phyloP scores from a whole-genome alignment of 202 grass and related monocot genomes.

The Panicum virgatum region DNA sequence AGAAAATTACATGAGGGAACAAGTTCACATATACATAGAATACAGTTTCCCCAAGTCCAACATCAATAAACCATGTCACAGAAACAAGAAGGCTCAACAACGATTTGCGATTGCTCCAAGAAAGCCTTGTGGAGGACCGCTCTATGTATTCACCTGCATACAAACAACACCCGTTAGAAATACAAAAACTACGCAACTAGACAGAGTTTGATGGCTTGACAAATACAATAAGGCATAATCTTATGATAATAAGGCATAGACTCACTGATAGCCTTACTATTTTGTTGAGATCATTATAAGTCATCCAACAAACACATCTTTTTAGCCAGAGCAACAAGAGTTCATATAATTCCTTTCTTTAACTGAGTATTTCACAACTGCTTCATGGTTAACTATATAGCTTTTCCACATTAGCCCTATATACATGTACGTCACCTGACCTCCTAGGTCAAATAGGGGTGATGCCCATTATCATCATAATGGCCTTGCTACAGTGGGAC shows the following conservation, averaged over 20 bases:
- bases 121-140: conserved; percentile 31
- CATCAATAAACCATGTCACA: conserved; percentile 36
- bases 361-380: neutral
- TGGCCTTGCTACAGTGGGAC: neutral
- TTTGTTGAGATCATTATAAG: neutral
- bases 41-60: conserved; percentile 1
- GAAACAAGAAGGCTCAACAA: conserved; percentile 37
- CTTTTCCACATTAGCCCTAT: neutral
- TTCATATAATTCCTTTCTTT: neutral
- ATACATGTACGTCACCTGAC: neutral
- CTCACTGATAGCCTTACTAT: neutral
- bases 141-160: conserved; percentile 35
- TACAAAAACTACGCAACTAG: neutral
- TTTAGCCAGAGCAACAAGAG: neutral
- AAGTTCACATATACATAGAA: conserved; percentile 30
- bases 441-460: neutral
- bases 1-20: conserved; percentile 21
- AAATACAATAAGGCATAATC: too few species aligned
- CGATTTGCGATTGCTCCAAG: conserved; percentile 32
- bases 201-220: neutral
- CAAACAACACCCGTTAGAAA: conserved; percentile 41
- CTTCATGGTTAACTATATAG: neutral
- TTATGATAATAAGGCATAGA: neutral
- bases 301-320: neutral
- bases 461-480: neutral